phyloP scores from a whole-genome alignment of 306 rosid genomes.

The Prunus salicina region DNA sequence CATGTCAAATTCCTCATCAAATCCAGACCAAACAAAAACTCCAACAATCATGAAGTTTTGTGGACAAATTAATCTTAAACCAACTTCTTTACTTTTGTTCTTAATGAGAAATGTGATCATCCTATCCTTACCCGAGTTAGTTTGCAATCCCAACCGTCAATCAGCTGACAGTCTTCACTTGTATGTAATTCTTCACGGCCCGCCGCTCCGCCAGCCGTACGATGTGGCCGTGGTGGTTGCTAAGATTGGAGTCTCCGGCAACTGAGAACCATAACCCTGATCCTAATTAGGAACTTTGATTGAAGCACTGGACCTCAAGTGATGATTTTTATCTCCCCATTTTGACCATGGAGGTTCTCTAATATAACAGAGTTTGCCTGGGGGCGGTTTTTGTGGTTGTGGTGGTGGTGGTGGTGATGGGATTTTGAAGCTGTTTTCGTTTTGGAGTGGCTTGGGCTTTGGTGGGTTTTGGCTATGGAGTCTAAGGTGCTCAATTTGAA shows the following conservation, averaged over 20 bases:
- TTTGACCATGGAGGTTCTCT: slow-evolving; percentile 24
- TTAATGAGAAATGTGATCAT: background rate
- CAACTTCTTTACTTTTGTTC: too few relatives aligned
- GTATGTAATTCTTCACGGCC: too few relatives aligned
- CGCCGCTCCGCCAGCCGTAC: too few relatives aligned
- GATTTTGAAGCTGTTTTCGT: too few relatives aligned
- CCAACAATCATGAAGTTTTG: too few relatives aligned
- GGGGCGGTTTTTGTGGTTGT: background rate
- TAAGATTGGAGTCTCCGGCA: slow-evolving; percentile 27
- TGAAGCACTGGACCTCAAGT: background rate
- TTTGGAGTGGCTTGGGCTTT: background rate
- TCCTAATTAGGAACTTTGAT: background rate
- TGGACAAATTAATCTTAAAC: too few relatives aligned
- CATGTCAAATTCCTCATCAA: too few relatives aligned
- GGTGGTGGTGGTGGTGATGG: too few relatives aligned
- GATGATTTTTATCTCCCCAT: background rate
- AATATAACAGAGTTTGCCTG: slow-evolving; percentile 8
- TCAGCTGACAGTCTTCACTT: background rate
- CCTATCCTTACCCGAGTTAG: background rate
- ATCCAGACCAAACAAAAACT: too few relatives aligned
- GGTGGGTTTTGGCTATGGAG: slow-evolving; percentile 46
- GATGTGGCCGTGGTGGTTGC: too few relatives aligned
- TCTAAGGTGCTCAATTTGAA: slow-evolving; percentile 54
- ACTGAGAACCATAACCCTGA: slow-evolving; percentile 2
- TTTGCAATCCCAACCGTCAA: slow-evolving; percentile 4